Evolutionary conservation across 139 green algal species (phyloP).

Genomic region (Tetraselmis striata): DNA sequence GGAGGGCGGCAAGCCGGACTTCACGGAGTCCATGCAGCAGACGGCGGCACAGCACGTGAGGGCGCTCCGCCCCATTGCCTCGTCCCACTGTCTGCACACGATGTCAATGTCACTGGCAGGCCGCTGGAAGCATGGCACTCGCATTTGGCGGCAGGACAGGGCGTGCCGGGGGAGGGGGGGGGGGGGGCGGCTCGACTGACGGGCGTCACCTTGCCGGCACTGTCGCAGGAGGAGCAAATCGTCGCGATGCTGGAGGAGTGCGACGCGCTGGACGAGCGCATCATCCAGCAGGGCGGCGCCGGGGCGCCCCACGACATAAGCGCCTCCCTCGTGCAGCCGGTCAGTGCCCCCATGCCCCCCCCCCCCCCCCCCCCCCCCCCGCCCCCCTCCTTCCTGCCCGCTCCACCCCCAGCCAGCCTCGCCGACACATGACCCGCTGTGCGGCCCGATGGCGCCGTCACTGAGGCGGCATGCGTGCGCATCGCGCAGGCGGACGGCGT

Average conservation of each 20-base stretch:
- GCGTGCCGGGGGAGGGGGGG: too few relatives aligned
- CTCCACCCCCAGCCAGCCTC: too few relatives aligned
- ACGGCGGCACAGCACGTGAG: not conserved
- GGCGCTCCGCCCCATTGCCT: not conserved
- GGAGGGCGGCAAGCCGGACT: not conserved
- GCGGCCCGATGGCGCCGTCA: too few relatives aligned
- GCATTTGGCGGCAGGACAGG: too few relatives aligned
- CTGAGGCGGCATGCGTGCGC: too few relatives aligned
- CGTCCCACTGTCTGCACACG: too few relatives aligned
- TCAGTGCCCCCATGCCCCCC: not conserved
- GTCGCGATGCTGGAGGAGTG: not conserved
- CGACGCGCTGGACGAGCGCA: not conserved
- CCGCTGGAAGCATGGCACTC: too few relatives aligned
- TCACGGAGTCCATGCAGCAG: not conserved
- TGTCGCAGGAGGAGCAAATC: not conserved
- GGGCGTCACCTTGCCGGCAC: too few relatives aligned
- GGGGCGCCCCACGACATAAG: not conserved
- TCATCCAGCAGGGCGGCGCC: not conserved
- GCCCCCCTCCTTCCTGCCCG: not conserved
- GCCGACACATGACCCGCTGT: too few relatives aligned
- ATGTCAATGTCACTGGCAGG: too few relatives aligned
- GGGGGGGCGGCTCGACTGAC: too few relatives aligned
- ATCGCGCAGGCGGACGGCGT: not conserved
- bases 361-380: too few relatives aligned
- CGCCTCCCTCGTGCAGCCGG: not conserved